Conservation (phyloP, 1,139 yeast species). For the Scheffersomyces lignicola region DNA sequence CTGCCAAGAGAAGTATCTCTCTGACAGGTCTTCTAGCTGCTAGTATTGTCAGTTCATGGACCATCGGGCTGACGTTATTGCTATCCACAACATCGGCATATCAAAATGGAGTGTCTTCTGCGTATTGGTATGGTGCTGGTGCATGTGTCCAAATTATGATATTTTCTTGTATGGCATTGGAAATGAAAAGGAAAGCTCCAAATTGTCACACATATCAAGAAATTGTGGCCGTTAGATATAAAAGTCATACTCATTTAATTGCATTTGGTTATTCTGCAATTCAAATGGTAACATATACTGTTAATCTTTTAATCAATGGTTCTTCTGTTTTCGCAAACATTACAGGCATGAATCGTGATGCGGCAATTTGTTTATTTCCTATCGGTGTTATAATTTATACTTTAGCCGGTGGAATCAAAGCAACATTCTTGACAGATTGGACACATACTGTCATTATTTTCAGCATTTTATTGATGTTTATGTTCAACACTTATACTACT, state of each 20-base stretch:
- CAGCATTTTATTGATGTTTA: constrained; percentile 59
- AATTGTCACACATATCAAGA: constrained; percentile 59
- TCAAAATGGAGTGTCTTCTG: constrained; percentile 67
- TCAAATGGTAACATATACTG: constrained; percentile 82
- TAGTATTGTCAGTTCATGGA: constrained; percentile 91
- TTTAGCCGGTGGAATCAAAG: constrained; percentile 84
- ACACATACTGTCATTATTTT: constrained; percentile 69
- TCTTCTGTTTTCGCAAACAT: constrained; percentile 73
- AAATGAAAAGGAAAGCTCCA: constrained; percentile 58
- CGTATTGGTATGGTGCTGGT: constrained; percentile 55
- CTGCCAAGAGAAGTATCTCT: constrained; percentile 78
- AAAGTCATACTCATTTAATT: constrained; percentile 60
- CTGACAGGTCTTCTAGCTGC: constrained; percentile 79
- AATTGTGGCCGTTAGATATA: constrained; percentile 52
- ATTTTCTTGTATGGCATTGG: constrained; percentile 53
- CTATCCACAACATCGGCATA: constrained; percentile 77
- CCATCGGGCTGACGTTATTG: constrained; percentile 87
- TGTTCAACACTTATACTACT: constrained; percentile 65
- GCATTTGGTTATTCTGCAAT: constrained; percentile 77
- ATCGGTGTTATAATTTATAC: constrained; percentile 83
- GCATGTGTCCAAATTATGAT: constrained; percentile 54
- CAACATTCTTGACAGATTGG: constrained; percentile 86
- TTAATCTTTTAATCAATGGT: constrained; percentile 85
- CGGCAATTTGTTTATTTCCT: constrained; percentile 79
- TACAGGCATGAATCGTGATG: constrained; percentile 82